Evolutionary conservation across 345 rosid genomes (phyloP), one percentile per base, ranked within the genome.

Genomic region (Garcia nutans): DNA sequence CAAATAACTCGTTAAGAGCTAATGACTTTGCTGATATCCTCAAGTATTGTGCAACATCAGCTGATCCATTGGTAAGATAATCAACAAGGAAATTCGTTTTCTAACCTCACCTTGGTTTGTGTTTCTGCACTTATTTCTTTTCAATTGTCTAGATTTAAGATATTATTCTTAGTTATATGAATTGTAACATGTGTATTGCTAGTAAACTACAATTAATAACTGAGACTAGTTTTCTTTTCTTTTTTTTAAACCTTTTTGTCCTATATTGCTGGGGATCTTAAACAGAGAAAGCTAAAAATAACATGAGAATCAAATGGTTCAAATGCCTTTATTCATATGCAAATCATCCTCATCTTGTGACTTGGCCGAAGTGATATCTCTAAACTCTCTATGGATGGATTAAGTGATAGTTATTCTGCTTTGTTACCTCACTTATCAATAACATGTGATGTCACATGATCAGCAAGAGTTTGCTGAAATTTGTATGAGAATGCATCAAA

Each of bases 51-150:
- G 96, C 93, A 0, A 82, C 45, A 65, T 87, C 87, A 63, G 89
- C 90, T 3, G 96, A 94, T 74, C 90, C 98, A 67, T 73, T 89
- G 87, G 98, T 93, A 87, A 86, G 90, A 78, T 72, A 62, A 74
- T 73, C 42, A 59, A 22, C 10, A 19, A 75, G 69, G 61, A 71
- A 65, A 66, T 67, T 41, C 31, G 11, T 58, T 70, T 0, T 68
- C 56, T 78, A 37, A 37, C 41, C 74, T 69, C 22, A 60, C 22
- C 10, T 13, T 17, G 24, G 37, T 57, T 15, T 52, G 19, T 37
- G 37, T 45, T 57, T 56, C 26, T 28, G 41, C 50, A 8, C 2
- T 10, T 23, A 23, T 52, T 47, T 22, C 2, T 22, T 17, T 77
- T 23, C 41, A 63, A 37, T 10, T 26, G 16, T 55, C 58, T 63